phyloP scores from a whole-genome alignment of 108 stramenopile species.

The Nitzschia sp. region DNA sequence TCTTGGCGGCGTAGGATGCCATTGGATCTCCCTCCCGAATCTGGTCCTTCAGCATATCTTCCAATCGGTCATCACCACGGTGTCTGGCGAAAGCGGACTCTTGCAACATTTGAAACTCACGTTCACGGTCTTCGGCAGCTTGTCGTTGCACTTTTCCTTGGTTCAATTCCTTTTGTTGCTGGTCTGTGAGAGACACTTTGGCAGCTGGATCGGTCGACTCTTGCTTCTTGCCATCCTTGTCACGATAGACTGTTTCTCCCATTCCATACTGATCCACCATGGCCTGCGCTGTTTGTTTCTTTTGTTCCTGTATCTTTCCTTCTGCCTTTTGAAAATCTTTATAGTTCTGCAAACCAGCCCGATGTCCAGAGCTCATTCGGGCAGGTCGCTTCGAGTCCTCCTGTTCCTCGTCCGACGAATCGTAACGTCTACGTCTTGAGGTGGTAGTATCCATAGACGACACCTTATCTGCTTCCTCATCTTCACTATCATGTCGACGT shows the following conservation, averaged over 20 bases:
- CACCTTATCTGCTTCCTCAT: background rate
- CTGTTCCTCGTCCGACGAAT: conserved; percentile 20
- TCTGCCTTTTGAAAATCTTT: conserved; percentile 70
- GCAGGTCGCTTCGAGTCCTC: conserved; percentile 1
- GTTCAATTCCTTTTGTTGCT: conserved; percentile 49
- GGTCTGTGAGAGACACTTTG: conserved; percentile 16
- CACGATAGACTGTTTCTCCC: conserved; percentile 86
- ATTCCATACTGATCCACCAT: conserved; percentile 57
- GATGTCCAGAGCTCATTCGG: conserved; percentile 78
- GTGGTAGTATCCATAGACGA: background rate
- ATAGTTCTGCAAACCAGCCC: conserved; percentile 75
- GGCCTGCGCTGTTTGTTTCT: conserved; percentile 30
- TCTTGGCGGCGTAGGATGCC: conserved; percentile 75
- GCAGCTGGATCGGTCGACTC: background rate
- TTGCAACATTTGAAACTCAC: conserved; percentile 53
- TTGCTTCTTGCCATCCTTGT: conserved; percentile 40
- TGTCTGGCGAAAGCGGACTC: conserved; percentile 78
- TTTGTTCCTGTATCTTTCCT: conserved; percentile 43
- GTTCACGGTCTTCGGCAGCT: conserved; percentile 6
- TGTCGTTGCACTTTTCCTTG: conserved; percentile 71
- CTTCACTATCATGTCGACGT: conserved; percentile 10
- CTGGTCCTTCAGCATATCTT: conserved; percentile 56
- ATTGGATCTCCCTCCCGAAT: conserved; percentile 94
- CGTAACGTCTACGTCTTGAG: conserved; percentile 2
- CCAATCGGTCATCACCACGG: conserved; percentile 68